These are phyloP conservation scores for Saitozyma podzolica DNA, from an alignment of 768 basidiomycete species.

Conservation along the genomic window DNA sequence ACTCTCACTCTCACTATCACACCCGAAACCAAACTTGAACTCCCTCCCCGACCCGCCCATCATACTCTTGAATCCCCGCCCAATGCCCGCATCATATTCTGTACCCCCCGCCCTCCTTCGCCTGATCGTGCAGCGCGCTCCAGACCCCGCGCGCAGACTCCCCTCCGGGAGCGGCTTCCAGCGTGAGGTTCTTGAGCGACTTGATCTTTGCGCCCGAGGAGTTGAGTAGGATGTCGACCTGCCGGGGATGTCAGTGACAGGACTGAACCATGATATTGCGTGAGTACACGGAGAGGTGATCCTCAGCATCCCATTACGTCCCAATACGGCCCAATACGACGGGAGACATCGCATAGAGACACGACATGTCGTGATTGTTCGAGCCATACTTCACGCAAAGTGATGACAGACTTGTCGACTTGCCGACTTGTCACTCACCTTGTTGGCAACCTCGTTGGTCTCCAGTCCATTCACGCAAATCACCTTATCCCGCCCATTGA, in stretches of 20 bases:
- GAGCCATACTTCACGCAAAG: too few species aligned
- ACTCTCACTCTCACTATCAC: too few species aligned
- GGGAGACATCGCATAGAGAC: too few species aligned
- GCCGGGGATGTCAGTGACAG: neutral
- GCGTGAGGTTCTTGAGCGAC: conserved; percentile 42
- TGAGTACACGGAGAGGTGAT: neutral
- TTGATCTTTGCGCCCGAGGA: conserved; percentile 49
- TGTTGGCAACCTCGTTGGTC: conserved; percentile 42
- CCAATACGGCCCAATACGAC: neutral
- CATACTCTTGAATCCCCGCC: neutral
- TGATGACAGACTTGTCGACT: too few species aligned
- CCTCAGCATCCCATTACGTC: conserved; percentile 1
- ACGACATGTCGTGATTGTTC: too few species aligned
- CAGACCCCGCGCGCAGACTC: conserved; percentile 50
- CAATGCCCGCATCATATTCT: conserved; percentile 24
- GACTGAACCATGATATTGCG: neutral
- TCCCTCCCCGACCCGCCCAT: too few species aligned
- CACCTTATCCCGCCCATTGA: conserved; percentile 52
- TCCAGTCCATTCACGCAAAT: conserved; percentile 50
- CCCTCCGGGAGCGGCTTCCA: conserved; percentile 47
- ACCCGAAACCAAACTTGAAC: too few species aligned
- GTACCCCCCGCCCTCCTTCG: conserved; percentile 34
- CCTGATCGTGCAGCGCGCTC: conserved; percentile 40
- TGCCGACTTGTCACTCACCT: conserved; percentile 24
- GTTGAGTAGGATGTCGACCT: conserved; percentile 46